Evolutionary conservation across 805 yeast genomes (phyloP).

Genomic region (Myxozyma monticola): DNA sequence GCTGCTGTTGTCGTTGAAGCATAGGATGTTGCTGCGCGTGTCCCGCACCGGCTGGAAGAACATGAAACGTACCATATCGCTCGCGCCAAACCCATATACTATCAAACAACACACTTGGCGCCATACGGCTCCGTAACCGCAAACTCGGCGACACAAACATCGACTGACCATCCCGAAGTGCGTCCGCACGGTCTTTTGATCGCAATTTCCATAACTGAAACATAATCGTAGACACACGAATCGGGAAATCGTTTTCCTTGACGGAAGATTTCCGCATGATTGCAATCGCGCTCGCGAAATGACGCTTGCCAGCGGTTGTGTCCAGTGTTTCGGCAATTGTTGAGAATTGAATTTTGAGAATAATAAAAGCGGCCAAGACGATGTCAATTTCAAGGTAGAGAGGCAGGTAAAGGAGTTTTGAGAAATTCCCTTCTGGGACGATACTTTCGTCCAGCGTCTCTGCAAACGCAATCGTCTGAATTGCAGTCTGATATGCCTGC

Average conservation of each 20-base stretch:
- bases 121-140: slow-evolving; percentile 73
- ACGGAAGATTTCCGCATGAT: slow-evolving; percentile 78
- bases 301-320: slow-evolving; percentile 34
- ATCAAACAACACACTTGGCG: slow-evolving; percentile 91
- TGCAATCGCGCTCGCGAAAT: slow-evolving; percentile 62
- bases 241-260: slow-evolving; percentile 87
- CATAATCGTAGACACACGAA: slow-evolving; percentile 91
- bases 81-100: slow-evolving; percentile 81
- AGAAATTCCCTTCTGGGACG: slow-evolving; percentile 51
- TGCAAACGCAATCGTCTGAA: slow-evolving; percentile 35
- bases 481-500: slow-evolving; percentile 75
- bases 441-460: slow-evolving; percentile 68
- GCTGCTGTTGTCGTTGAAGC: slow-evolving; percentile 16
- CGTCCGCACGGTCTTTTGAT: slow-evolving; percentile 39
- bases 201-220: slow-evolving; percentile 89
- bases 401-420: slow-evolving; percentile 75
- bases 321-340: slow-evolving; percentile 59
- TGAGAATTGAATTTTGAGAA: slow-evolving; percentile 78
- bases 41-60: slow-evolving; percentile 23
- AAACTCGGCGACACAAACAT: slow-evolving; percentile 32
- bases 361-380: slow-evolving; percentile 90
- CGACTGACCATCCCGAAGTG: slow-evolving; percentile 19
- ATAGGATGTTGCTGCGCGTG: slow-evolving; percentile 19
- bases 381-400: slow-evolving; percentile 70
- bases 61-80: slow-evolving; percentile 59